Conservation (phyloP, 164 flowering plant genomes). For the Chimonanthus praecox region DNA sequence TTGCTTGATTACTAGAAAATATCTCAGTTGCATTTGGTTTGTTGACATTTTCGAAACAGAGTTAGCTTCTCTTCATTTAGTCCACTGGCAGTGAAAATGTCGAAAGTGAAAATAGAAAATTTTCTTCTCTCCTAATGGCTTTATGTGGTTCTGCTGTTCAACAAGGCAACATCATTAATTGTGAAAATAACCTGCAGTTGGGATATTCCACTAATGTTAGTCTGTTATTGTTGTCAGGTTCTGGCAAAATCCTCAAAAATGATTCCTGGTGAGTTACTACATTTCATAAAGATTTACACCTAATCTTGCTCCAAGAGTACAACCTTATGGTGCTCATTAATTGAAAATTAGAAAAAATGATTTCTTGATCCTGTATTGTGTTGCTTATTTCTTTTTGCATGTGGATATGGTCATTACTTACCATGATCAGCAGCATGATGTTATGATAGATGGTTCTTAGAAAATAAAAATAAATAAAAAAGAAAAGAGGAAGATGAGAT, state of each 20-base stretch:
- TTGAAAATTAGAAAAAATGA: background rate
- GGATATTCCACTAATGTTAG: no score
- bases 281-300: background rate
- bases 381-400: background rate
- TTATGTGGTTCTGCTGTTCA: background rate
- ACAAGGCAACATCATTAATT: background rate
- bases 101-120: background rate
- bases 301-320: background rate
- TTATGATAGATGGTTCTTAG: background rate
- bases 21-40: background rate
- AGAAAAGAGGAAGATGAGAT: background rate
- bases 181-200: background rate
- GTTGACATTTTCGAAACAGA: no score
- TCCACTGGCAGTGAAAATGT: background rate
- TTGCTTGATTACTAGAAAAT: background rate
- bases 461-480: background rate
- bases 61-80: background rate
- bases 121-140: background rate
- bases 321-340: background rate
- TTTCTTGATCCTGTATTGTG: background rate
- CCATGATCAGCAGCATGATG: background rate
- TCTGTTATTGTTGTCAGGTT: conserved; percentile 45
- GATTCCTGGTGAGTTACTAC: conserved; percentile 71
- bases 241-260: conserved; percentile 98
- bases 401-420: background rate